phyloP scores from a whole-genome alignment of 495 filamentous ascomycete species.

The Margaritispora aquatica region DNA sequence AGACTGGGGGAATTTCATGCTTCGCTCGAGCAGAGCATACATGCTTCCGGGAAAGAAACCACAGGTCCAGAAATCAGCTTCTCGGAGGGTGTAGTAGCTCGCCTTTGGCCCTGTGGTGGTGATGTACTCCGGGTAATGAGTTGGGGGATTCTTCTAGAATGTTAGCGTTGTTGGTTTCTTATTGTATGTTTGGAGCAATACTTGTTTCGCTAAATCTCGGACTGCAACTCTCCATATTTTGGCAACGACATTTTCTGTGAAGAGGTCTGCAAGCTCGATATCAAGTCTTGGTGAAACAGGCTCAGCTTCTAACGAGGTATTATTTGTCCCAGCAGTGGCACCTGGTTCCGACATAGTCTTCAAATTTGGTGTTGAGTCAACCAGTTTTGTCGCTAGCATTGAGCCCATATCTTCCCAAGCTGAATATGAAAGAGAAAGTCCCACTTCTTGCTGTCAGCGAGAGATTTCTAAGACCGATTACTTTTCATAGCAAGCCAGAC shows the following conservation, averaged over 20 bases:
- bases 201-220: constrained; percentile 8
- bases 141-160: constrained; percentile 18
- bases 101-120: constrained; percentile 21
- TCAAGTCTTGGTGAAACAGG: neutral
- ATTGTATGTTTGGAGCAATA: neutral
- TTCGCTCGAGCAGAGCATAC: constrained; percentile 29
- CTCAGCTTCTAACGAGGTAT: neutral
- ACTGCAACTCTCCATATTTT: constrained; percentile 27
- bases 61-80: constrained; percentile 38
- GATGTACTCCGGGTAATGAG: constrained; percentile 28
- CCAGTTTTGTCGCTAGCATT: neutral
- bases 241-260: constrained; percentile 24
- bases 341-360: neutral
- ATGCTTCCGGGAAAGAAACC: constrained; percentile 37
- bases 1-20: constrained; percentile 24
- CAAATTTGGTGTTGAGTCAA: neutral
- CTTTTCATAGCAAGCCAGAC: no score
- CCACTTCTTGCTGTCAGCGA: neutral
- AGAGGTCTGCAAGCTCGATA: constrained; percentile 22
- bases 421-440: neutral
- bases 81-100: constrained; percentile 27
- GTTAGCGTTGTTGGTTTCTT: neutral
- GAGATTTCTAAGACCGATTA: no score
- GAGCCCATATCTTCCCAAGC: neutral
- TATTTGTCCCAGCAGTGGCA: neutral